Evolutionary conservation across 2,329 filamentous ascomycete genomes (phyloP).

Genomic region (Incumbomyces lentus): DNA sequence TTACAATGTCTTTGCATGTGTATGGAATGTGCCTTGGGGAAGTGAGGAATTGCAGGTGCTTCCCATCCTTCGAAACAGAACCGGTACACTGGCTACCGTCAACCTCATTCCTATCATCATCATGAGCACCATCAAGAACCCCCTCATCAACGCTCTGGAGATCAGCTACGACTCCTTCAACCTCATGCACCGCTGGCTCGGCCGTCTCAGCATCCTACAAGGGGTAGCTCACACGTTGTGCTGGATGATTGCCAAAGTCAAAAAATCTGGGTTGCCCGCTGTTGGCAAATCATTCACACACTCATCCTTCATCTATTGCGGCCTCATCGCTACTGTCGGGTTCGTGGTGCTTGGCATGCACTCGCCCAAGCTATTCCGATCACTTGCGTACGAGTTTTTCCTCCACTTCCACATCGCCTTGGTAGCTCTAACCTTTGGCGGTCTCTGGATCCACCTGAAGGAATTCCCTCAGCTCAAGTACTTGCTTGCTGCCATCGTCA

Average conservation of each 20-base stretch:
- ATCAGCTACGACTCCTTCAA: slow-evolving; percentile 37
- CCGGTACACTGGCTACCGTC: slow-evolving; percentile 32
- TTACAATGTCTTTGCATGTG: slow-evolving; percentile 43
- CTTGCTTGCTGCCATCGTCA: slow-evolving; percentile 60
- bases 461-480: slow-evolving; percentile 60
- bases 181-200: slow-evolving; percentile 68
- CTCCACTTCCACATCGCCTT: slow-evolving; percentile 74
- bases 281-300: slow-evolving; percentile 24
- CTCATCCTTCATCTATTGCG: slow-evolving; percentile 29
- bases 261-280: slow-evolving; percentile 29
- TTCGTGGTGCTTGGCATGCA: slow-evolving; percentile 59
- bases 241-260: slow-evolving; percentile 63
- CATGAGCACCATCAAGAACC: slow-evolving; percentile 34
- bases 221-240: slow-evolving; percentile 58
- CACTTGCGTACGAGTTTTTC: slow-evolving; percentile 97
- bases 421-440: slow-evolving; percentile 56
- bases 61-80: slow-evolving; percentile 33
- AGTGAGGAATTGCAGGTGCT: slow-evolving; percentile 26
- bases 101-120: slow-evolving; percentile 36
- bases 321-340: slow-evolving; percentile 39
- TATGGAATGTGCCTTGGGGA: slow-evolving; percentile 32
- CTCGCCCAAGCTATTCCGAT: slow-evolving; percentile 69
- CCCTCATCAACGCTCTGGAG: slow-evolving; percentile 32
- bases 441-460: slow-evolving; percentile 70
- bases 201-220: slow-evolving; percentile 60